Evolutionary conservation across 495 filamentous ascomycete species (phyloP), one percentile per base, ranked within the genome.

Genomic region (Hypoxylon crocopeplum): DNA sequence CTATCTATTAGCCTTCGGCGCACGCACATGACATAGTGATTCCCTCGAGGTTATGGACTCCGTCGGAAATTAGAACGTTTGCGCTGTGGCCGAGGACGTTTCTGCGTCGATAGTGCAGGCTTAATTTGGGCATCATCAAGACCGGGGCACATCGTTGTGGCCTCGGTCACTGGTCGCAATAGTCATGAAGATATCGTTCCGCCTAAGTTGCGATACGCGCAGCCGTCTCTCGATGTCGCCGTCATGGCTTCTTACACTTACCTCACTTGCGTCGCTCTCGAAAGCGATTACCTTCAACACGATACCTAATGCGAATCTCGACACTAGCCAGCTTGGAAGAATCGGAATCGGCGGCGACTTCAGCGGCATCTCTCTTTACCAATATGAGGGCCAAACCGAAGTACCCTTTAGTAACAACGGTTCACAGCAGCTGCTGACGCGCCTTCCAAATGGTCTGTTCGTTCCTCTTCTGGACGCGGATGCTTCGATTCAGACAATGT

Each of bases 331-430:
- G 48, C 80, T 98, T 41, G 94, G 95, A 48, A 85, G 87, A 57
- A 86, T 98, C 47, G 92, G 89, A 32, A 79, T 98, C 48, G 91
- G 86, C 8, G 94, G 94, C 56, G 87, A 98, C 74, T 99, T 98
- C 70, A 83, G 88, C 68, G 87, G 91, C 30, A 89, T 97, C 45
- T 96, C 95, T 24, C 79, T 98, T 13, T 98, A 93, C 77, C 78
- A 89, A 68, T 98, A 88, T 71, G 77, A 86, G 63, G 86, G 85
- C 59, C 93, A 99, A 72, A 86, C 81, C 29, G 84, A 95, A 73
- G 74, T 80, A 27, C 73, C 81, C 5, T 79, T 84, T 62, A 84
- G 66, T 55, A 83, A 80, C 42, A 91, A 94, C 80, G 90, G 90
- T 63, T 88, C 85, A 49, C 86, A 93, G 62, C 88, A 89, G 42